A percentile compares a stretch with the other conserved stretches of the same genome.
Evolutionary conservation across 805 yeast genomes (phyloP).

Genomic region (Candida cerambycidarum): DNA sequence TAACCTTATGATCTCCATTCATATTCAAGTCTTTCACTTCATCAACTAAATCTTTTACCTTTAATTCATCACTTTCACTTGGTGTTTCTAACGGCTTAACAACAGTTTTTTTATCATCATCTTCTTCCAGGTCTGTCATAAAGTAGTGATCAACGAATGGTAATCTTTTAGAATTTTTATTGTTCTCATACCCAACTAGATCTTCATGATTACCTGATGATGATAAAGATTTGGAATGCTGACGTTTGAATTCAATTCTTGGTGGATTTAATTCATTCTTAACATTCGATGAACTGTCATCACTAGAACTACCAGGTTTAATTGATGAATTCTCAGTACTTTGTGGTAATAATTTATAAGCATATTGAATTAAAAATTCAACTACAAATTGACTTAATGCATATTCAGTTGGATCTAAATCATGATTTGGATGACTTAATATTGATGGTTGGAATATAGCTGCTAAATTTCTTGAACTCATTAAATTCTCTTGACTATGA

Average conservation of each 20-base stretch:
- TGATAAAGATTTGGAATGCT: slow-evolving; percentile 38
- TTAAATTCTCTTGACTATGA: slow-evolving; percentile 72
- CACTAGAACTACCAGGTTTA: not conserved
- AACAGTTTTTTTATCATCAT: slow-evolving; percentile 5
- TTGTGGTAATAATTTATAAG: slow-evolving; percentile 71
- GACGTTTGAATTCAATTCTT: slow-evolving; percentile 8
- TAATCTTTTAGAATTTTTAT: slow-evolving; percentile 31
- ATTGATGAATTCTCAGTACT: slow-evolving; percentile 17
- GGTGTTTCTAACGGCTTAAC: slow-evolving; percentile 1
- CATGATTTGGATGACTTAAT: slow-evolving; percentile 88
- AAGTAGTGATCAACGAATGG: slow-evolving; percentile 46
- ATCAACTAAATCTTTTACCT: not conserved
- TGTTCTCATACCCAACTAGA: slow-evolving; percentile 35
- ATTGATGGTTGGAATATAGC: slow-evolving; percentile 98
- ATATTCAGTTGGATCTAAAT: slow-evolving; percentile 89
- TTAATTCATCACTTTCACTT: not conserved
- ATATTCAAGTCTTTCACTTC: slow-evolving; percentile 3
- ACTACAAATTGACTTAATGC: slow-evolving; percentile 82
- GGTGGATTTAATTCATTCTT: slow-evolving; percentile 11
- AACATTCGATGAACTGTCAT: not conserved
- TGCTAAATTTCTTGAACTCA: slow-evolving; percentile 92
- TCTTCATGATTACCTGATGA: slow-evolving; percentile 30
- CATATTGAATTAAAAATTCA: slow-evolving; percentile 84
- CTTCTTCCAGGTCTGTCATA: slow-evolving; percentile 14
- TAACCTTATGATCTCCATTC: not conserved